Evolutionary conservation across 2,329 filamentous ascomycete genomes (phyloP), one percentile per base, ranked within the genome.

Genomic region (Lizonia empirigonia): DNA sequence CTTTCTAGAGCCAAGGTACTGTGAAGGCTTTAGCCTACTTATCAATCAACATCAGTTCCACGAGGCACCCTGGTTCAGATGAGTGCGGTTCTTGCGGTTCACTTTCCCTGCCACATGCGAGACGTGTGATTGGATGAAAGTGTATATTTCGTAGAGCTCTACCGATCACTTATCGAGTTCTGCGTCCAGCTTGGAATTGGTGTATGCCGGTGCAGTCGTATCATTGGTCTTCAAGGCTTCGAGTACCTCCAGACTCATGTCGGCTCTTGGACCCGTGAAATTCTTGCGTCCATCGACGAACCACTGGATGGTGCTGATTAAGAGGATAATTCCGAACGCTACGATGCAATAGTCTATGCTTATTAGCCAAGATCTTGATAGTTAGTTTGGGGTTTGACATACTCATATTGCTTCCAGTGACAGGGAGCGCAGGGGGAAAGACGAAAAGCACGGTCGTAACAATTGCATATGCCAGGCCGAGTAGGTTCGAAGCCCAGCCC

Each of bases 371-470:
- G 13, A 16, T 19, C 19, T 7, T 6, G 10, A 18, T 12, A 22
- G 2, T 33, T 13, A 8, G 30, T 16, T 2, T 19, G 15, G 2
- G 18, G 7, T 13, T 34, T 12, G 26, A 74, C 77, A 63, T 75
- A 81, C 82, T 91, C 88, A 91, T 91, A 73, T 83, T 90, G 59
- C 75, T 82, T 0, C 80, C 78, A 0, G 83, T 84, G 2, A 87
- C 85, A 0, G 86, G 86, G 4, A 85, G 65, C 7, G 79, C 80
- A 0, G 88, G 88, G 3, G 88, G 88, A 72, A 91, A 90, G 16
- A 90, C 79, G 72, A 91, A 91, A 0, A 91, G 78, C 1, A 90
- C 83, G 0, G 87, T 90, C 0, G 88, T 91, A n/a, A 91, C 69
- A 10, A 84, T 74, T 1, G 86, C 82, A 72, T 87, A 91, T 0